Conservation (phyloP, 805 yeast genomes). For the Wickerhamomyces queroliae region DNA sequence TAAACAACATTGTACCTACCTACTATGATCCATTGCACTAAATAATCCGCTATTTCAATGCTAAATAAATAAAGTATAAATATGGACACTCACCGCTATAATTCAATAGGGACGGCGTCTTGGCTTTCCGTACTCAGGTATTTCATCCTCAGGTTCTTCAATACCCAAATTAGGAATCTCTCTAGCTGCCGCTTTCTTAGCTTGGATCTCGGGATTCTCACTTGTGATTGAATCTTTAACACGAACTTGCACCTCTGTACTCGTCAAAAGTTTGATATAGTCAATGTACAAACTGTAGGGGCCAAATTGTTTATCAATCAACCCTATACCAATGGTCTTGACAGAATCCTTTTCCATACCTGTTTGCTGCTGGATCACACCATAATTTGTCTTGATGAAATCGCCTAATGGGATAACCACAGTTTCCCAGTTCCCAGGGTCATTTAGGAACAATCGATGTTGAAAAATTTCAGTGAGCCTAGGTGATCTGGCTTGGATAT, state of each 20-base stretch:
- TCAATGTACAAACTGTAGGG: constrained; percentile 67
- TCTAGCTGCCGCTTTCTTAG: no score
- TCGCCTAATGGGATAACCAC: constrained; percentile 72
- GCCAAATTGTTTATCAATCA: constrained; percentile 73
- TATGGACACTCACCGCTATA: no score
- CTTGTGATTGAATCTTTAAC: not conserved
- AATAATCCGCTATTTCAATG: no score
- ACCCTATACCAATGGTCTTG: constrained; percentile 71
- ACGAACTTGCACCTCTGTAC: constrained; percentile 23
- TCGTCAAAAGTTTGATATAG: constrained; percentile 65
- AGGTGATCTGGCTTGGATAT: constrained; percentile 77
- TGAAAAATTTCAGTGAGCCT: constrained; percentile 76
- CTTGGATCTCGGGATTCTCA: not conserved
- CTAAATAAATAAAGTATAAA: no score
- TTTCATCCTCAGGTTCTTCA: no score
- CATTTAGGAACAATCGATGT: constrained; percentile 67
- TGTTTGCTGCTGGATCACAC: constrained; percentile 54
- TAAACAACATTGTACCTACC: no score
- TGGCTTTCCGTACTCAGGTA: no score
- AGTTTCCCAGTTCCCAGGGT: constrained; percentile 79
- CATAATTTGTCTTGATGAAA: constrained; percentile 80
- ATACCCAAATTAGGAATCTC: not conserved
- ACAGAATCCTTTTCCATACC: constrained; percentile 58
- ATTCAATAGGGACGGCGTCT: no score
- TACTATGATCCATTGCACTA: no score